Evolutionary conservation across 768 basidiomycete species (phyloP).

Genomic region (Holtermanniella nyarrowii): DNA sequence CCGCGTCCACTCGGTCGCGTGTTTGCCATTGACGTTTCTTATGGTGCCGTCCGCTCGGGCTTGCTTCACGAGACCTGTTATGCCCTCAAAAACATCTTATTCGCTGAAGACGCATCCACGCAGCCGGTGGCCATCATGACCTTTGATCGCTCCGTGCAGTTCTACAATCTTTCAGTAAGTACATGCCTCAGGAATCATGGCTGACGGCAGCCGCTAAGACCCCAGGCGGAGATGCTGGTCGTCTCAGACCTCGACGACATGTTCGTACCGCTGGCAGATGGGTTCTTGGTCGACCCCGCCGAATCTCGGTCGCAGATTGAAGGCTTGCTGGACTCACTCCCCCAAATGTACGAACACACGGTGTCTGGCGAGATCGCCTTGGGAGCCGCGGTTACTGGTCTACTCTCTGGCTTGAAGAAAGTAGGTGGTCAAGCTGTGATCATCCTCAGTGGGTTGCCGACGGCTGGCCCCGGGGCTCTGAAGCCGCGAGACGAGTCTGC

Average conservation of each 20-base stretch:
- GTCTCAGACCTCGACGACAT: slow-evolving; percentile 86
- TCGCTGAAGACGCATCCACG: slow-evolving; percentile 20
- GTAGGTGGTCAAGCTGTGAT: slow-evolving; percentile 64
- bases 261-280: slow-evolving; percentile 63
- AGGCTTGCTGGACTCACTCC: slow-evolving; percentile 55
- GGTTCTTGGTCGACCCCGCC: slow-evolving; percentile 64
- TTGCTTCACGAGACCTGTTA: slow-evolving; percentile 59
- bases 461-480: slow-evolving; percentile 62
- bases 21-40: slow-evolving; percentile 80
- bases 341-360: slow-evolving; percentile 48
- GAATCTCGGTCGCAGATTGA: slow-evolving; percentile 59
- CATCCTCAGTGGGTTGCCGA: slow-evolving; percentile 63
- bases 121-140: slow-evolving; percentile 62
- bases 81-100: slow-evolving; percentile 55
- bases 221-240: slow-evolving; percentile 57
- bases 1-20: slow-evolving; percentile 57
- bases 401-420: slow-evolving; percentile 53
- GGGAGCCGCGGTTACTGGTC: slow-evolving; percentile 64
- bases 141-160: slow-evolving; percentile 69
- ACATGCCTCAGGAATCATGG: slow-evolving; percentile 1
- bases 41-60: slow-evolving; percentile 57
- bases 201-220: slow-evolving; percentile 16
- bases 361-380: slow-evolving; percentile 50
- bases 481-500: slow-evolving; percentile 54
- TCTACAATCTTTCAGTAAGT: slow-evolving; percentile 69